Base-by-base conservation (phyloP, 1,284 basidiomycete species). In the Pseudozyma sp. region DNA sequence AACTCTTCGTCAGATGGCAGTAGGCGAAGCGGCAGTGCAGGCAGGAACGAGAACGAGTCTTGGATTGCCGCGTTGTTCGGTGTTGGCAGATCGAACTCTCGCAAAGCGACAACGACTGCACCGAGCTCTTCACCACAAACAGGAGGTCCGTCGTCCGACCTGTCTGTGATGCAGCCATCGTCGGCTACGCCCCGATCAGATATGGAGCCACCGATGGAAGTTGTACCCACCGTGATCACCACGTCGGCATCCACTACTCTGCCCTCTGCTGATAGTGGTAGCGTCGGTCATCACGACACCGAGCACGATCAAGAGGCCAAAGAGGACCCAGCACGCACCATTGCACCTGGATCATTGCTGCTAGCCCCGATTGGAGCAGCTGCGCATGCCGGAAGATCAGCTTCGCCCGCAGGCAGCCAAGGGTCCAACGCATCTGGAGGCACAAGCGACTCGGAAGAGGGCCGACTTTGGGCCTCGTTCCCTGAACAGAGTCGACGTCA, bases 381-480 rank as follows among this genome's bases (percentile, higher is more conserved):
- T n/a, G 39, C 16, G 21, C 16, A 35, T 11, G 8, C 18, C 18
- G 47, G 40, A 12, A 18, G 70, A 43, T 52, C 70, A 6, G 43
- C 55, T 13, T 72, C 70, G 5, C 64, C 70, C 5, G 25, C 52
- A 18, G 53, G 43, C 14, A 72, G 70, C 56, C 18, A 47, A 39
- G 34, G 43, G 10, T 70, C 68, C 12, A 59, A 51, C 35, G 63
- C 50, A 4, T 59, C 67, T 10, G 45, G 35, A 5, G 61, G 34
- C 12, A 70, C 60, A 9, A 69, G 76, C 12, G 77, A 79, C 44
- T 77, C 70, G 10, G 77, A 79, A 31, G 77, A 80, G 50, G 45
- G 60, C 1, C 61, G 77, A 5, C 55, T 80, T 1, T 80, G 78
- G 78, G 65, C 66, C 3, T 63, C 68, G 5, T 80, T 80, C 62